Conservation (phyloP, 129 eudicot species). For the Pulicaria dysenterica region DNA sequence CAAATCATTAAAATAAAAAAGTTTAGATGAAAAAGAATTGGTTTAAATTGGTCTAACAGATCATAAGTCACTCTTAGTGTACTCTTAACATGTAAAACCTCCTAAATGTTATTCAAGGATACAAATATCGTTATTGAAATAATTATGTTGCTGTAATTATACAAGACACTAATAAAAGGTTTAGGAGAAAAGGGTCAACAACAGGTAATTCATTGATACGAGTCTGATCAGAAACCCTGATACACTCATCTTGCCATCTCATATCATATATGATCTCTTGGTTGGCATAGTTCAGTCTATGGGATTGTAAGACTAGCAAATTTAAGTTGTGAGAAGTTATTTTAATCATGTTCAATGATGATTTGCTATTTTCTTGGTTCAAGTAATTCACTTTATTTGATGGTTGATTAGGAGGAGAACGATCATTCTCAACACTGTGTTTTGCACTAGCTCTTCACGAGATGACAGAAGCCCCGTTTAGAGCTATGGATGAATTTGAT, state of each 20-base stretch:
- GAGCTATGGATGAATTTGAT: conserved; percentile 99
- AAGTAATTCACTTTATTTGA: not conserved
- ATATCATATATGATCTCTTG: not conserved
- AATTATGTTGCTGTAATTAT: not conserved
- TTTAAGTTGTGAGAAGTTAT: not conserved
- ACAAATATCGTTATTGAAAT: not conserved
- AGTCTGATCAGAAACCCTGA: too few relatives aligned
- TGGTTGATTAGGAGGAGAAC: conserved; percentile 75
- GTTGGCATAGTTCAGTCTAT: not conserved
- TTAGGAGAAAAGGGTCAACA: conserved; percentile 2
- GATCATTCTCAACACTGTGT: conserved; percentile 93
- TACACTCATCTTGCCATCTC: not conserved
- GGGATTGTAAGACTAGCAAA: not conserved
- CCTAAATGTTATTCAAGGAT: not conserved
- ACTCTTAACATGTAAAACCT: too few relatives aligned
- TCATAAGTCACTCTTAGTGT: not conserved
- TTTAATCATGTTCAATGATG: not conserved
- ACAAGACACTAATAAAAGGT: not conserved
- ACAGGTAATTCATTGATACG: too few relatives aligned
- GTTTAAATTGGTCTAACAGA: not conserved
- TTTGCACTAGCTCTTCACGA: conserved; percentile 94
- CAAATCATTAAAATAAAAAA: not conserved
- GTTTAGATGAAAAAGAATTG: not conserved
- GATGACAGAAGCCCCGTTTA: conserved; percentile 96
- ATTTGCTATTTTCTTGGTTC: not conserved